A percentile compares a stretch with the other conserved stretches of the same genome.
These are phyloP conservation scores for Fusarium vanettenii DNA, from an alignment of 2,329 filamentous ascomycete species.

Conservation along the genomic window DNA sequence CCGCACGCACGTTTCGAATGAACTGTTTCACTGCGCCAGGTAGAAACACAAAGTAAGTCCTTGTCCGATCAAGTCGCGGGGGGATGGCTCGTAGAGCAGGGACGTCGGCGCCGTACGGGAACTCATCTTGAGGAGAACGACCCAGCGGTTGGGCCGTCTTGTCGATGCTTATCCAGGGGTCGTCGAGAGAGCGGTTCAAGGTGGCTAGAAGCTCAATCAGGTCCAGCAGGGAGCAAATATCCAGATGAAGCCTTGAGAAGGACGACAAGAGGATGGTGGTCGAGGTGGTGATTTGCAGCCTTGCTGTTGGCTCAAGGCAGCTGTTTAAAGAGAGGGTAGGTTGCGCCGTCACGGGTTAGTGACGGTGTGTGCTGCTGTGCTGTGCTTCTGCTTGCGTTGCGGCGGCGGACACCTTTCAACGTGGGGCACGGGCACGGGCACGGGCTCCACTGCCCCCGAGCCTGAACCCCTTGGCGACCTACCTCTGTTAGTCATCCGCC, in stretches of 20 bases:
- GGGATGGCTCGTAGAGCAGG: slow-evolving; percentile 2
- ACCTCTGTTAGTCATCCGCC: slow-evolving; percentile 34
- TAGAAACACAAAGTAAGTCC: slow-evolving; percentile 23
- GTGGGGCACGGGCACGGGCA: slow-evolving; percentile 45
- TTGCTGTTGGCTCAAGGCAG: slow-evolving; percentile 35
- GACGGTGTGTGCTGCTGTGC: slow-evolving; percentile 39
- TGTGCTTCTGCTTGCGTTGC: slow-evolving; percentile 35
- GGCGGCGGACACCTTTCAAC: slow-evolving; percentile 46
- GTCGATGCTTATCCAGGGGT: slow-evolving; percentile 43
- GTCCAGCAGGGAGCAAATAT: slow-evolving; percentile 27
- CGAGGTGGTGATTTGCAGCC: slow-evolving; percentile 21
- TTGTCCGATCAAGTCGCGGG: slow-evolving; percentile 6
- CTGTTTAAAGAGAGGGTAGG: slow-evolving; percentile 36
- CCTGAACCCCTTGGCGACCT: slow-evolving; percentile 28
- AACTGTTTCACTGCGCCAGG: slow-evolving; percentile 89
- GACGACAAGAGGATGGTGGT: slow-evolving; percentile 5
- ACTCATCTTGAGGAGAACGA: slow-evolving; percentile 53
- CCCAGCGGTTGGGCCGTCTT: slow-evolving; percentile 48
- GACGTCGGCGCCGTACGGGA: slow-evolving; percentile 48
- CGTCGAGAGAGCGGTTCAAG: slow-evolving; percentile 18
- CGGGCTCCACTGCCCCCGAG: slow-evolving; percentile 21
- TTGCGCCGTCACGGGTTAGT: slow-evolving; percentile 42
- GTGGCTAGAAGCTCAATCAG: slow-evolving; percentile 38
- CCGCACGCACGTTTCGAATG: slow-evolving; percentile 97
- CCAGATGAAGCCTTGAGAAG: not conserved